These are phyloP conservation scores for Cucumis hystrix DNA, from an alignment of 306 rosid species.

Conservation along the genomic window DNA sequence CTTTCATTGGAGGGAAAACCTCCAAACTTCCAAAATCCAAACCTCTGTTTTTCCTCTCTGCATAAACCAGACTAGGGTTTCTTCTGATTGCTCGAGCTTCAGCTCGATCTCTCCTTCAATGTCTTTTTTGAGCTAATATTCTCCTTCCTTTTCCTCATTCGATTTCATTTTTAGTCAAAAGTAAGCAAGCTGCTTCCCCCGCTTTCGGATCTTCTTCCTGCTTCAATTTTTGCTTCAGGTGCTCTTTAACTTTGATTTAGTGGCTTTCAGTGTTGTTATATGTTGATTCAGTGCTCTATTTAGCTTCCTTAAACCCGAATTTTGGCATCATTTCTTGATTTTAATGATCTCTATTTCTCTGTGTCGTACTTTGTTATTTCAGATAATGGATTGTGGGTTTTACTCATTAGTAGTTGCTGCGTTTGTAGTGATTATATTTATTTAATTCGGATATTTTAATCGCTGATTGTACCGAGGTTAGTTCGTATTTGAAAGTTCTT, in stretches of 20 bases:
- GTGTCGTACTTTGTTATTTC: neutral
- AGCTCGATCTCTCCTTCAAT: neutral
- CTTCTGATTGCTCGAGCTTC: conserved; percentile 6
- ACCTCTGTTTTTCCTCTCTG: conserved; percentile 17
- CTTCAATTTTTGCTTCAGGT: neutral
- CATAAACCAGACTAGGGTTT: conserved; percentile 40
- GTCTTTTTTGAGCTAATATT: neutral
- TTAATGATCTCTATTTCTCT: neutral
- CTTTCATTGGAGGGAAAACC: conserved; percentile 66
- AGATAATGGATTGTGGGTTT: neutral
- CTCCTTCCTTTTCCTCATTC: neutral
- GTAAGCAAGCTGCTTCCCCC: neutral
- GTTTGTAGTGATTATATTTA: neutral
- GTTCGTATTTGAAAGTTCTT: neutral
- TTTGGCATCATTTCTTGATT: neutral
- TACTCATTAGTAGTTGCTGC: neutral
- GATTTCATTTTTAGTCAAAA: neutral
- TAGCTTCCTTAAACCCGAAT: neutral
- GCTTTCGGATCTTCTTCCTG: conserved; percentile 4
- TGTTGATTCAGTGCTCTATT: neutral
- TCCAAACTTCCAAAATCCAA: conserved; percentile 21
- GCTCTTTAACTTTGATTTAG: neutral
- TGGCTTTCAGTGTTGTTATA: neutral
- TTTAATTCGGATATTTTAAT: neutral
- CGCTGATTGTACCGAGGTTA: neutral